Conservation (phyloP, 2,329 filamentous ascomycete genomes). For the Myriosclerotinia duriaeana region DNA sequence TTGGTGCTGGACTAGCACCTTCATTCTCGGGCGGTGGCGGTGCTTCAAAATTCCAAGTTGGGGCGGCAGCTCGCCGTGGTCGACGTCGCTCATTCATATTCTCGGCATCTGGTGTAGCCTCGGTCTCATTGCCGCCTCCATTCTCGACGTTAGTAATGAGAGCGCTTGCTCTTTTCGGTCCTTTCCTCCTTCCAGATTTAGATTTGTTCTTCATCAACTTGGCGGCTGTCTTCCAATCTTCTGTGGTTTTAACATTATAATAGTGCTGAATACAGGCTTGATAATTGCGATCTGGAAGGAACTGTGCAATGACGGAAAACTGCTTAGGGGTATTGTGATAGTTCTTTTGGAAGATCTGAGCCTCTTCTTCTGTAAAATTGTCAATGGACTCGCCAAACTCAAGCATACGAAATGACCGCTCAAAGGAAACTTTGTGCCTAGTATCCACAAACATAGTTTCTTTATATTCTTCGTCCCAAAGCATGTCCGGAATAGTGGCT, state of each 20-base stretch:
- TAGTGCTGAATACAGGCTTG: slow-evolving; percentile 83
- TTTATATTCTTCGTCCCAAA: slow-evolving; percentile 61
- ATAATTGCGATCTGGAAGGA: slow-evolving; percentile 66
- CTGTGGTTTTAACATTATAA: slow-evolving; percentile 79
- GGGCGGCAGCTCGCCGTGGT: slow-evolving; percentile 62
- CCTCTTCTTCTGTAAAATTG: slow-evolving; percentile 73
- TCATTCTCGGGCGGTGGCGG: slow-evolving; percentile 59
- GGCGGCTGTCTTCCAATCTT: slow-evolving; percentile 61
- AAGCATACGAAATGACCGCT: slow-evolving; percentile 67
- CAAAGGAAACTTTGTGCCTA: slow-evolving; percentile 62
- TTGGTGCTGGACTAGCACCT: slow-evolving; percentile 55
- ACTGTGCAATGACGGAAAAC: slow-evolving; percentile 74
- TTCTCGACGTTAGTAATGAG: slow-evolving; percentile 60
- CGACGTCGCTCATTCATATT: slow-evolving; percentile 57
- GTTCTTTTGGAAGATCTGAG: slow-evolving; percentile 67
- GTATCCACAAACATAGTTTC: slow-evolving; percentile 62
- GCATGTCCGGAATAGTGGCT: slow-evolving; percentile 70
- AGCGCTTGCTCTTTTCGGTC: slow-evolving; percentile 59
- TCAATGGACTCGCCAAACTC: slow-evolving; percentile 70
- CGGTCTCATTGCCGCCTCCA: slow-evolving; percentile 38
- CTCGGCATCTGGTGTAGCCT: slow-evolving; percentile 47
- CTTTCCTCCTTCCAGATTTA: slow-evolving; percentile 55
- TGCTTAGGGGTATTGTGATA: slow-evolving; percentile 79
- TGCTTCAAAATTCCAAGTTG: slow-evolving; percentile 67
- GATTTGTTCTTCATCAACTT: slow-evolving; percentile 50